Conservation (phyloP, 768 basidiomycete genomes). For the Macrolepiota dolichaula region DNA sequence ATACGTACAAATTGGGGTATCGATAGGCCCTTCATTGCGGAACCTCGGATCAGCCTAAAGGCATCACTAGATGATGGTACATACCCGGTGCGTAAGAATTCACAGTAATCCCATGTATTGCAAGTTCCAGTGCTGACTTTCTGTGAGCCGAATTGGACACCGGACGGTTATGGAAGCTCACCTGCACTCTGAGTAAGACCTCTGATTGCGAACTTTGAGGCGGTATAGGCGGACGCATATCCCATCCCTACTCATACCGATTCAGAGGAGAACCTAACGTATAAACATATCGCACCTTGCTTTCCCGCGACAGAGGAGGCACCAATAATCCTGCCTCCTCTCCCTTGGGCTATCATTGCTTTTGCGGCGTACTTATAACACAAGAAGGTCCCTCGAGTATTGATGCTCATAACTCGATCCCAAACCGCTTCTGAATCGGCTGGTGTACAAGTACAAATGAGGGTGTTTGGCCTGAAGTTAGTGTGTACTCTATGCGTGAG, state of each 20-base stretch:
- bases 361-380: conserved; percentile 39
- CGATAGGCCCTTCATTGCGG: no score
- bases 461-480: not conserved
- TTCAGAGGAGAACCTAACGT: not conserved
- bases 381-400: conserved; percentile 32
- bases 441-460: not conserved
- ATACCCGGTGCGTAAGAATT: conserved; percentile 32
- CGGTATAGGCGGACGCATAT: conserved; percentile 21
- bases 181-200: conserved; percentile 36
- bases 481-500: not conserved
- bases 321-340: conserved; percentile 41
- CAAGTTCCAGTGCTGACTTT: conserved; percentile 18
- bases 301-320: conserved; percentile 38
- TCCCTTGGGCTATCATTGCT: conserved; percentile 42
- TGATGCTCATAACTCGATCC: conserved; percentile 27
- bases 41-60: no score
- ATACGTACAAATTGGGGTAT: no score
- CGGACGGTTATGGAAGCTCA: not conserved
- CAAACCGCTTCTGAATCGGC: conserved; percentile 24
- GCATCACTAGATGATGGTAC: not conserved
- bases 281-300: conserved; percentile 25
- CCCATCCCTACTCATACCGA: not conserved
- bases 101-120: conserved; percentile 26
- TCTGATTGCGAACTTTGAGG: conserved; percentile 39
- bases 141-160: not conserved